Base-by-base conservation (phyloP, 352 stramenopile genomes). In the Elongisporangium prolatum region DNA sequence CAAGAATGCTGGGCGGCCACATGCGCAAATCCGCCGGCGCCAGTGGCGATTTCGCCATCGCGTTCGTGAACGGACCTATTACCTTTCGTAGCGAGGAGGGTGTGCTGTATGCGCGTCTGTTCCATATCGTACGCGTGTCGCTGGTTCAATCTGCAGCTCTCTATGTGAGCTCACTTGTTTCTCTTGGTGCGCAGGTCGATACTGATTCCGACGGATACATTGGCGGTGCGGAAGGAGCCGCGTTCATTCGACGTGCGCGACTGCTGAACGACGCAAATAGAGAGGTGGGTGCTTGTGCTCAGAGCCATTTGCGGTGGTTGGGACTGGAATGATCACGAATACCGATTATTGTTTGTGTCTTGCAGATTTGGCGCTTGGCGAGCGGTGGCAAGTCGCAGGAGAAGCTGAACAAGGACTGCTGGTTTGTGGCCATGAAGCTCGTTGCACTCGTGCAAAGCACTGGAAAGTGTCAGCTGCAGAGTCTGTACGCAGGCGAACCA, bases 381-480 rank as follows among this genome's bases (percentile, higher is more conserved):
- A 95, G 88, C 61, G 88, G 88, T n/a, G 88, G 88, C 62, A 91
- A 89, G 54, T 96, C 86, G 11, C 82, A 95, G 50, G 71, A 91
- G 22, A 91, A 88, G 55, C 66, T 96, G 11, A 90, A 90, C 61
- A 93, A 93, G 51, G 85, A 95, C 64, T 90, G 79, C 69, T 96
- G 87, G 87, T 93, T 96, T 57, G 78, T 97, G 22, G 87, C 88
- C 10, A 94, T 93, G 83, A 96, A 95, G 58, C 77, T 97, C 21
- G 88, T 97, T 9, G 83, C 86, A 50, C 69, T 96, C 14, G 87
- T 93, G 34, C 88, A 97, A 57, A 88, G 67, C 65, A 88, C 78
- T 2, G 83, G 81, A 13, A 91, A 89, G 57, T 93, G 84, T 50
- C 81, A 92, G 61, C 89, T 91, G 79, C 80, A 94, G 63, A 75